Conservation (phyloP, 805 yeast genomes). For the Candida coquimbonensis region DNA sequence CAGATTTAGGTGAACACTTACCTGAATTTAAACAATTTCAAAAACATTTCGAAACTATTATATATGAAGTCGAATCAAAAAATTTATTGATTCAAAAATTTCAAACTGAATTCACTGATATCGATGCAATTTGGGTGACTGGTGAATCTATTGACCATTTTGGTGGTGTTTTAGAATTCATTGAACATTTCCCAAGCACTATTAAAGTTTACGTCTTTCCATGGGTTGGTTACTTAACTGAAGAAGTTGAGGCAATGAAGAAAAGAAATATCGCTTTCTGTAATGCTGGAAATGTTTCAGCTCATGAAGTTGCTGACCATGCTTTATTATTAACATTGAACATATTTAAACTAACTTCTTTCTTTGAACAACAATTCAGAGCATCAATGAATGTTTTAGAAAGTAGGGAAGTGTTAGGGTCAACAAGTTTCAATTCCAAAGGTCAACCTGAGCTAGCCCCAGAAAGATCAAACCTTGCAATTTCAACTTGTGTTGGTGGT, state of each 20-base stretch:
- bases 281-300: conserved; percentile 53
- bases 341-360: conserved; percentile 49
- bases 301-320: conserved; percentile 67
- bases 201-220: conserved; percentile 46
- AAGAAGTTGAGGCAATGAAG: conserved; percentile 38
- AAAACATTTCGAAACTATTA: conserved; percentile 31
- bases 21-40: conserved; percentile 41
- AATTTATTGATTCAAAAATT: conserved; percentile 38
- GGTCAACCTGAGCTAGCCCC: conserved; percentile 26
- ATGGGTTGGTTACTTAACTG: conserved; percentile 55
- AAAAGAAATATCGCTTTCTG: conserved; percentile 46
- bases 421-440: conserved; percentile 23
- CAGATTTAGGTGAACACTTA: conserved; percentile 37
- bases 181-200: conserved; percentile 39
- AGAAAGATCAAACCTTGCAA: conserved; percentile 31
- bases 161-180: conserved; percentile 38
- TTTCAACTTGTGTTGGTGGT: conserved; percentile 40
- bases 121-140: conserved; percentile 49
- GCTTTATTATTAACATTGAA: conserved; percentile 53
- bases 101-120: conserved; percentile 29
- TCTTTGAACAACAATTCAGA: conserved; percentile 38
- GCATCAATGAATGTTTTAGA: conserved; percentile 35
- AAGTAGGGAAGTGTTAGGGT: conserved; percentile 36
- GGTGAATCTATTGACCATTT: conserved; percentile 45
- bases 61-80: conserved; percentile 34